Percentiles rank a stretch among this genome's conserved stretches.
These are phyloP conservation scores for Sporothrix pallida DNA, from an alignment of 2,329 filamentous ascomycete species.

Conservation along the genomic window DNA sequence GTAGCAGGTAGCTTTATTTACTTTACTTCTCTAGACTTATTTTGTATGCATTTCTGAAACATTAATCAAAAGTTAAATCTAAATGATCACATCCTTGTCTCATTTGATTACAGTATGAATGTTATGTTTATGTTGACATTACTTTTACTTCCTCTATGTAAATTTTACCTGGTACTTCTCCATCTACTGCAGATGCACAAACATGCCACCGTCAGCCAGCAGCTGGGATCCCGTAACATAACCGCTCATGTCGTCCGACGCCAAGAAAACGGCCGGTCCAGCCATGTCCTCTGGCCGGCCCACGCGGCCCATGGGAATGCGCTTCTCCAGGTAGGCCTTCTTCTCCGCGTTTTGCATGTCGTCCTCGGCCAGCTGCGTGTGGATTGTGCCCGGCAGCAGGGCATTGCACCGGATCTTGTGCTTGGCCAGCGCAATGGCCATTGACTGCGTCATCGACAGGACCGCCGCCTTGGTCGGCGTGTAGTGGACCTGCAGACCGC, in stretches of 20 bases:
- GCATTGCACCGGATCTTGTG: conserved; percentile 73
- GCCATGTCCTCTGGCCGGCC: conserved; percentile 67
- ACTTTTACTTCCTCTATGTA: background rate
- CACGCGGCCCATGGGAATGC: conserved; percentile 68
- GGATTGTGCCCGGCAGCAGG: conserved; percentile 69
- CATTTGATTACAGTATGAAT: too few species aligned
- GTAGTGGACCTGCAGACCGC: conserved; percentile 71
- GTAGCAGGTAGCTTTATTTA: background rate
- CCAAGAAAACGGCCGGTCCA: conserved; percentile 73
- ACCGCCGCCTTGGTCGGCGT: conserved; percentile 74
- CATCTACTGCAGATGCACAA: conserved; percentile 67
- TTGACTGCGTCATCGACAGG: conserved; percentile 69
- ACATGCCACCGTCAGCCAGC: conserved; percentile 73
- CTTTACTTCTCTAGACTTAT: background rate
- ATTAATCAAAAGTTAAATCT: background rate
- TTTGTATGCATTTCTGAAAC: background rate
- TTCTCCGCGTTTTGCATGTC: conserved; percentile 68
- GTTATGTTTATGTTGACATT: background rate
- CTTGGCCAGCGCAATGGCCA: conserved; percentile 68
- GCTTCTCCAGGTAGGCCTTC: conserved; percentile 67
- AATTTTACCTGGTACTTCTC: background rate
- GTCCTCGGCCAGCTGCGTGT: conserved; percentile 71
- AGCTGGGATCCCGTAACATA: conserved; percentile 73
- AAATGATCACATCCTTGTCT: too few species aligned
- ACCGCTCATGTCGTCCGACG: conserved; percentile 65